Base-by-base conservation (phyloP, 2,329 filamentous ascomycete genomes). In the Ceratocystis cubensis region DNA sequence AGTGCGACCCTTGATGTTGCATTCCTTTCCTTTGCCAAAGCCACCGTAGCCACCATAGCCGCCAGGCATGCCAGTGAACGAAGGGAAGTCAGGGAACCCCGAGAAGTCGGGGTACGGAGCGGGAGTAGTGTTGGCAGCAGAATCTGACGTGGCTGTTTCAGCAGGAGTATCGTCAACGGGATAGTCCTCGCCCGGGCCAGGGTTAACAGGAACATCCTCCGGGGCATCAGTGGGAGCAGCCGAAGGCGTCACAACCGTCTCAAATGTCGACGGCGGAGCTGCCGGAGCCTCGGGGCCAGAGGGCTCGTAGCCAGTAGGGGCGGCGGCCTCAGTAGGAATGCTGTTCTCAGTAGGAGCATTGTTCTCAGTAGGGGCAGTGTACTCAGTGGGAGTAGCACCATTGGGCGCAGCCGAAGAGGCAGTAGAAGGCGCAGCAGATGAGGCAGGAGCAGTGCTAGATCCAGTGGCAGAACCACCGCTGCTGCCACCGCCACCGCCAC, bases 311-410 rank as follows among this genome's bases (percentile, higher is more conserved):
- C 17, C 63, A 48, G 66, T 37, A 20, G 78, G 50, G 22, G 25
- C 78, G 71, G 74, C 74, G 33, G 77, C 74, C 74, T 79, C 75
- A 65, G 72, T 71, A 61, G 73, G 71, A 61, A 72, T 71, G 63
- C 73, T 74, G 53, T 76, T 73, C 74, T 79, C 78, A 33, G 63
- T 44, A 15, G 63, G 6, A 1, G 17, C 25, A n/a, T 78, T 74
- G 53, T 76, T 73, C 74, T 79, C 78, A 33, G 63, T 44, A 15
- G 63, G 6, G 3, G 17, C 25, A n/a, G 62, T 17, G 46, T 65
- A 65, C 25, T 63, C 68, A n/a, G 70, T 20, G 10, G 37, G n/a
- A 50, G 41, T 15, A 25, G 25, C 37, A 48, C 37, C 37, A 20
- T 41, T 15, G 13, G 53, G 37, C 5, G 30, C 56, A 33, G 15